Evolutionary conservation across 1,284 basidiomycete genomes (phyloP), one percentile per base, ranked within the genome.

Genomic region (Papiliotrema terrestris): DNA sequence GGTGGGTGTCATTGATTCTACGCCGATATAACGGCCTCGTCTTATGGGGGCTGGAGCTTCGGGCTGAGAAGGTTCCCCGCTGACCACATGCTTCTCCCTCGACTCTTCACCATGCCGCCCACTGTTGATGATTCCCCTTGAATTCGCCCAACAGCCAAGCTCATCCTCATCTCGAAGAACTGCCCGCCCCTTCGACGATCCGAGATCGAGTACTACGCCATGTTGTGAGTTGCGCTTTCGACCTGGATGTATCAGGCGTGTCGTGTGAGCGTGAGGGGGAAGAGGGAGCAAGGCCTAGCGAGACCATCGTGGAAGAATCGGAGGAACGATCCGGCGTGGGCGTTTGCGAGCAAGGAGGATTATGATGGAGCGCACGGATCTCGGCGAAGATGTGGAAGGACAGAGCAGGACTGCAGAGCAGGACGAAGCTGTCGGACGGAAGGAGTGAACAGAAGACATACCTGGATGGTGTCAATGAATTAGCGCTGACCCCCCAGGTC

Each of bases 201-300:
- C 57, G 96, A 99, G 84, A 84, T 99, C 62, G 96, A 99, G 84
- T 99, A 98, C 84, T 98, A 98, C 79, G 96, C 96, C 81, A 98
- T 98, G 95, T 84, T 98, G 71, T 81, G 63, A 63, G 71, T 75
- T 48, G 14, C 13, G 46, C 20, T 3, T 39, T 6, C 11, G 26
- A 29, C 3, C 32, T 36, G 22, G n/a, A 26, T 45, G 6, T 45
- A 11, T 22, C 8, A 19, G 20, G n/a, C 38, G 3, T 11, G 6
- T 13, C 35, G 20, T 23, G 19, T 14, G 19, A 46, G 49, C 8
- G 15, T 11, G 48, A 49, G 17, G 14, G n/a, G 41, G 39, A 51
- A 9, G 20, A 38, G 26, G 37, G 26, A 26, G 42, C 26, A 5
- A 17, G 29, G 29, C n/a, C n/a, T 6, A 32, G 29, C 29, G 29